Conservation (phyloP, 352 stramenopile genomes). For the Phytophthora brassicae region DNA sequence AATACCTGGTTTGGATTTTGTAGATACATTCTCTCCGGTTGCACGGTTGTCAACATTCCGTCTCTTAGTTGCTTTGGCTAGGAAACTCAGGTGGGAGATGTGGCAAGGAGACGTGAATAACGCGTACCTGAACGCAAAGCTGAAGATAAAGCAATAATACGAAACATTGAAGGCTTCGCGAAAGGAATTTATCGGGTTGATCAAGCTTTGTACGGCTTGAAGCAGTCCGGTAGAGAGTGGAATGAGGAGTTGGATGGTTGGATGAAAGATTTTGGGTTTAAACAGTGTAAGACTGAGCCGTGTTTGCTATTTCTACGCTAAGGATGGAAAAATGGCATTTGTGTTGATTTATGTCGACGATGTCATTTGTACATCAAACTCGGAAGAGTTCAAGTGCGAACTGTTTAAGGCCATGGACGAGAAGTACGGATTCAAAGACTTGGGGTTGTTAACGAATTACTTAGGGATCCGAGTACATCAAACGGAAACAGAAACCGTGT, state of each 20-base stretch:
- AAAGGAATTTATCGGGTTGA: background rate
- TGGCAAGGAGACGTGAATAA: constrained; percentile 13
- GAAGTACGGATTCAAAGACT: background rate
- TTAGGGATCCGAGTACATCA: background rate
- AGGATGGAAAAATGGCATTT: background rate
- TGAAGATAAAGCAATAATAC: constrained; percentile 8
- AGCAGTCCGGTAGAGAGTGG: background rate
- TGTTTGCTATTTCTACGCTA: background rate
- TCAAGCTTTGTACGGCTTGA: background rate
- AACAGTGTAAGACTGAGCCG: background rate
- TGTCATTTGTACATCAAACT: background rate
- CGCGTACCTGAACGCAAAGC: constrained; percentile 10
- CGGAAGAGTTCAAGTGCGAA: background rate
- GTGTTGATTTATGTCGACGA: background rate
- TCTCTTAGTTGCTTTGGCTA: background rate
- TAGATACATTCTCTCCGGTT: background rate
- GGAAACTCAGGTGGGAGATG: background rate
- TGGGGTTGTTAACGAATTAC: background rate
- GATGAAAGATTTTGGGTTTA: background rate
- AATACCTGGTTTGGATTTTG: background rate
- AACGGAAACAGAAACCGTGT: background rate
- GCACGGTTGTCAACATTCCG: background rate
- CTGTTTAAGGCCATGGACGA: background rate
- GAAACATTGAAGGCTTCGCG: background rate
- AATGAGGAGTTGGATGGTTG: background rate